Conservation (phyloP, 108 stramenopile genomes). For the Cyclotella choctawhatcheeana region DNA sequence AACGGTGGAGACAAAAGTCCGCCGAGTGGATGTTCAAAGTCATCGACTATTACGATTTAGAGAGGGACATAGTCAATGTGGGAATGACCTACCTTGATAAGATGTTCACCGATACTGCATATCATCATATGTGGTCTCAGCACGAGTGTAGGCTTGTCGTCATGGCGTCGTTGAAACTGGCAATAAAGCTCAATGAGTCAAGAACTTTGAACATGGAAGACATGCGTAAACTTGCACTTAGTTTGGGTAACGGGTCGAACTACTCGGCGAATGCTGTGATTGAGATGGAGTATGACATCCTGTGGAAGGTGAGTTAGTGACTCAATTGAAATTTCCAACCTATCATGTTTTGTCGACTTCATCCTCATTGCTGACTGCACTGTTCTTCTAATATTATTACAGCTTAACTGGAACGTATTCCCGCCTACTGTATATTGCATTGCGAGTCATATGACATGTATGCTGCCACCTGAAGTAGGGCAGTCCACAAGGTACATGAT, state of each 20-base stretch:
- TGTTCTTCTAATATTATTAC: no score
- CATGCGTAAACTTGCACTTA: constrained; percentile 49
- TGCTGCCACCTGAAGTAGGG: constrained; percentile 32
- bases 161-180: constrained; percentile 39
- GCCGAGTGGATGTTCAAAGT: constrained; percentile 59
- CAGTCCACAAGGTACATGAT: constrained; percentile 33
- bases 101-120: constrained; percentile 30
- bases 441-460: constrained; percentile 40
- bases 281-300: constrained; percentile 39
- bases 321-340: not conserved
- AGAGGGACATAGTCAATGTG: constrained; percentile 32
- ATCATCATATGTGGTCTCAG: constrained; percentile 36
- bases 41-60: constrained; percentile 41
- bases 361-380: no score
- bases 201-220: constrained; percentile 44
- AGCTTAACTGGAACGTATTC: constrained; percentile 34
- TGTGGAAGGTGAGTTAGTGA: constrained; percentile 10
- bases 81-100: constrained; percentile 48
- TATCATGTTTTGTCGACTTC: no score
- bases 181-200: constrained; percentile 46
- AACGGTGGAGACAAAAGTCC: constrained; percentile 36
- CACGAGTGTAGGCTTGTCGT: constrained; percentile 26
- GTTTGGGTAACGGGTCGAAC: not conserved
- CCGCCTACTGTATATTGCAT: constrained; percentile 41
- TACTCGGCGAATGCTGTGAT: constrained; percentile 22